Evolutionary conservation across 2,329 filamentous ascomycete species (phyloP), one percentile per base, ranked within the genome.

Genomic region (Penicillium brasilianum): DNA sequence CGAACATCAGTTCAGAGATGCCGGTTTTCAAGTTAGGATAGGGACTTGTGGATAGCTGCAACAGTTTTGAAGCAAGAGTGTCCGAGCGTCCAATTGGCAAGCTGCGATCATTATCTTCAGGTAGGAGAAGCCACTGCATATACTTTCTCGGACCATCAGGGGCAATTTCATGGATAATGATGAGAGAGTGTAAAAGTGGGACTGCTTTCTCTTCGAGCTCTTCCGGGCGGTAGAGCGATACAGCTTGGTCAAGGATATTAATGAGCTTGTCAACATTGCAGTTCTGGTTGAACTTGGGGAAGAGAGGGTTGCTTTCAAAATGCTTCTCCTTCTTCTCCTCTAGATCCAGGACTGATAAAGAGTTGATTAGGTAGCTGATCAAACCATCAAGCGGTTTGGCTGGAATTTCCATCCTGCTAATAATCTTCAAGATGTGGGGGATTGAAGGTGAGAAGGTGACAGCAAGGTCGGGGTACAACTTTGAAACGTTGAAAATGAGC

Each of bases 401-500:
- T 0, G 84, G 80, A 3, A 88, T 81, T 10, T 88, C 81, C 14
- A 87, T 86, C 65, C 84, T 84, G 32, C 77, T 76, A 16, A 98
- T 81, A 18, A 97, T 84, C 48, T 86, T 85, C 59, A 93, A 81
- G 30, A 98, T 85, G 61, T 87, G 83, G 11, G 88, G 84, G 44
- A 96, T 84, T 2, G 89, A 87, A 22, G 85, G 80, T 1, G 87
- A 87, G 72, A 97, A 96, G 0, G 82, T 78, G 0, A 81, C 74
- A 4, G 80, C 77, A 28, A 89, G 82, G 44, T 88, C 83, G 4
- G 88, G 86, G 70, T 89, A 90, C 70, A 88, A 88, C 69, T 93
- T 88, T 1, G 90, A 90, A 56, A 97, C 83, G 76, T 97, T 97
- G 82, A 96, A 98, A 55, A 96, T 79, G 43, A 98, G 83, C 72